Percentiles rank a stretch among this genome's conserved stretches.
These are phyloP conservation scores for Bassia scoparia DNA, from an alignment of 148 eudicot genomes.

Conservation along the genomic window DNA sequence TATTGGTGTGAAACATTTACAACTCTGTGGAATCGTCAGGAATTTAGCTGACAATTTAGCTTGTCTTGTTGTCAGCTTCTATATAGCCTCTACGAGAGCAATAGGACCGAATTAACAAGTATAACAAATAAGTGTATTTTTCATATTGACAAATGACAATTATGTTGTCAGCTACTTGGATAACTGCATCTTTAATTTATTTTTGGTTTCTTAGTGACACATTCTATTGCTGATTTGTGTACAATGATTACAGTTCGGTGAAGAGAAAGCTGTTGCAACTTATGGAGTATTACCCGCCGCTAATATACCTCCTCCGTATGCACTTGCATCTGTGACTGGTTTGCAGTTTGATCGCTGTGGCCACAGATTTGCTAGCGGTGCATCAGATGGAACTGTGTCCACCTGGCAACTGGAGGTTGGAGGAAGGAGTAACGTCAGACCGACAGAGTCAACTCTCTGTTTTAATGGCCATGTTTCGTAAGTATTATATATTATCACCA, in stretches of 20 bases:
- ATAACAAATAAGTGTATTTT: not conserved
- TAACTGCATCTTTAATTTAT: not conserved
- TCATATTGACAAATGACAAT: not conserved
- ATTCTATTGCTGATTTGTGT: conserved; percentile 6
- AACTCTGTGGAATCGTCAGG: not conserved
- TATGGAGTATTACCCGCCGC: conserved; percentile 96
- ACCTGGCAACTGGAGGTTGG: conserved; percentile 99
- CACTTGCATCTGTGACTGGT: conserved; percentile 81
- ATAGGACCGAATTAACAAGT: not conserved
- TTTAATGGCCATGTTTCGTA: conserved; percentile 89
- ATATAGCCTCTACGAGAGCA: not conserved
- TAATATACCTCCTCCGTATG: conserved; percentile 94
- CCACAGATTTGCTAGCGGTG: conserved; percentile 85
- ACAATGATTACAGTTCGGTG: conserved; percentile 61
- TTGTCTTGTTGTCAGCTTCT: not conserved
- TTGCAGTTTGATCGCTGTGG: conserved; percentile 84
- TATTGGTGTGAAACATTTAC: not conserved
- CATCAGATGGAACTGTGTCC: conserved; percentile 94
- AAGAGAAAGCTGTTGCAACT: conserved; percentile 86
- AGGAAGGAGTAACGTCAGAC: conserved; percentile 84
- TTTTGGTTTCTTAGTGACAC: not conserved
- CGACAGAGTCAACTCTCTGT: conserved; percentile 89
- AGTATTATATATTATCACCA: conserved; percentile 24
- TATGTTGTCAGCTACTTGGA: not conserved
- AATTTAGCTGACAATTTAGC: not conserved